A percentile compares a stretch with the other conserved stretches of the same genome.
These are phyloP conservation scores for Phytophthora europaea DNA, from an alignment of 352 stramenopile genomes.

Conservation along the genomic window DNA sequence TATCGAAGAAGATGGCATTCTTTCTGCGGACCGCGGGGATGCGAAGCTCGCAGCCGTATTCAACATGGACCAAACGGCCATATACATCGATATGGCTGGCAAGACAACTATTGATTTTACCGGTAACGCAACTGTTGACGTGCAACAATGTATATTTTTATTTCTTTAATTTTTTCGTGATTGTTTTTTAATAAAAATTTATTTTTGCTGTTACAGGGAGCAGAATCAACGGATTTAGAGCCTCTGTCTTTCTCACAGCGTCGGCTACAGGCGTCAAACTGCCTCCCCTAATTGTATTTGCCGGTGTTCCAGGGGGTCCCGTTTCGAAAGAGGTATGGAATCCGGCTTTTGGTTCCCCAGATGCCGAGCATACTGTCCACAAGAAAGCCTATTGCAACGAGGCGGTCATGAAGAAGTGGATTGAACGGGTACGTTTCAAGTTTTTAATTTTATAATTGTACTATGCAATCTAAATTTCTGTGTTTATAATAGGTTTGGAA, in stretches of 20 bases:
- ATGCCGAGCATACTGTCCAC: slow-evolving; percentile 16
- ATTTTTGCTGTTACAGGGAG: slow-evolving; percentile 6
- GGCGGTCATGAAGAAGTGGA: slow-evolving; percentile 12
- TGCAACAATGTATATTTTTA: slow-evolving; percentile 6
- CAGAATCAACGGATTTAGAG: slow-evolving; percentile 14
- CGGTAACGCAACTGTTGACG: slow-evolving; percentile 3
- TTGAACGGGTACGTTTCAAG: slow-evolving; percentile 9
- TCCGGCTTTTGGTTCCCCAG: not conserved
- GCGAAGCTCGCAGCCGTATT: slow-evolving; percentile 4
- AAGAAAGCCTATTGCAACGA: slow-evolving; percentile 26
- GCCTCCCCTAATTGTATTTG: slow-evolving; percentile 13
- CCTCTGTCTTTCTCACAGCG: slow-evolving; percentile 15
- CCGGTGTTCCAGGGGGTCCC: slow-evolving; percentile 2
- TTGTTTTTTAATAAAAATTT: not conserved
- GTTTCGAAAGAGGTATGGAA: slow-evolving; percentile 16
- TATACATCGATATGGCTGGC: slow-evolving; percentile 22
- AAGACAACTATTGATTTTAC: slow-evolving; percentile 25
- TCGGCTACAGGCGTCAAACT: slow-evolving; percentile 14
- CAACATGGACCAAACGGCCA: slow-evolving; percentile 31
- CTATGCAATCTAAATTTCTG: slow-evolving; percentile 1
- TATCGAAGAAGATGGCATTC: slow-evolving; percentile 15
- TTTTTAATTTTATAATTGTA: not conserved
- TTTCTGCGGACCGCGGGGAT: not conserved
- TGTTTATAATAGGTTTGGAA: slow-evolving; percentile 16
- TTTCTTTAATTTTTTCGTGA: not conserved